Conservation (phyloP, 2,329 filamentous ascomycete species). For the Colletotrichum liriopes region DNA sequence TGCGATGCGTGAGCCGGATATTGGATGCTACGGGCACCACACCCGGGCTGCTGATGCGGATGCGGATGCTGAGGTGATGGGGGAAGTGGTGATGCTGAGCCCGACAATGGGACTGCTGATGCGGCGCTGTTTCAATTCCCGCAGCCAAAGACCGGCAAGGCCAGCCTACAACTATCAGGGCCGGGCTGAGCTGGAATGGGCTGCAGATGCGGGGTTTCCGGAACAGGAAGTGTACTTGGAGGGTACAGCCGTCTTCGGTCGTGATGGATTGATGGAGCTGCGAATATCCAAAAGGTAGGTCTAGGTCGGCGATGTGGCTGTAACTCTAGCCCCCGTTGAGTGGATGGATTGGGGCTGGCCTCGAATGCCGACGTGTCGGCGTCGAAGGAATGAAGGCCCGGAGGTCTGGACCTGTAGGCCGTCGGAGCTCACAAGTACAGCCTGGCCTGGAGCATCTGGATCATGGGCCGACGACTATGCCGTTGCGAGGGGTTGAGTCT, state of each 20-base stretch:
- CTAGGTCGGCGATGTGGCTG: slow-evolving; percentile 13
- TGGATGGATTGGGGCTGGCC: neutral
- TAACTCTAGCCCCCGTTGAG: neutral
- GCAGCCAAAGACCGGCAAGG: neutral
- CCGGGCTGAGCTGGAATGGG: slow-evolving; percentile 5
- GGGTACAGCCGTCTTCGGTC: slow-evolving; percentile 30
- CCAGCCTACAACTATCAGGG: neutral
- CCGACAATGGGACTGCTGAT: slow-evolving; percentile 18
- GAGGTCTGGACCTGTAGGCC: slow-evolving; percentile 26
- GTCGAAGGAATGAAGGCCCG: slow-evolving; percentile 7
- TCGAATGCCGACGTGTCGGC: slow-evolving; percentile 14
- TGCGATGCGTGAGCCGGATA: slow-evolving; percentile 29
- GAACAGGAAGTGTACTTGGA: slow-evolving; percentile 34
- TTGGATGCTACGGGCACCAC: slow-evolving; percentile 12
- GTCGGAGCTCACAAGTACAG: neutral
- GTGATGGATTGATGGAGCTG: slow-evolving; percentile 4
- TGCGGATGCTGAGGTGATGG: slow-evolving; percentile 9
- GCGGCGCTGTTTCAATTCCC: slow-evolving; percentile 20
- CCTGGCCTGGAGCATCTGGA: slow-evolving; percentile 18
- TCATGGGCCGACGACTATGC: slow-evolving; percentile 14
- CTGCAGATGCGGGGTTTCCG: slow-evolving; percentile 34
- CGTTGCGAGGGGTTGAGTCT: slow-evolving; percentile 15
- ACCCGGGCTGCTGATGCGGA: slow-evolving; percentile 2
- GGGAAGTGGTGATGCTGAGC: neutral
- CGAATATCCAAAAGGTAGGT: neutral